phyloP scores from a whole-genome alignment of 331 rosid species.

The Erythrophleum ivorense region DNA sequence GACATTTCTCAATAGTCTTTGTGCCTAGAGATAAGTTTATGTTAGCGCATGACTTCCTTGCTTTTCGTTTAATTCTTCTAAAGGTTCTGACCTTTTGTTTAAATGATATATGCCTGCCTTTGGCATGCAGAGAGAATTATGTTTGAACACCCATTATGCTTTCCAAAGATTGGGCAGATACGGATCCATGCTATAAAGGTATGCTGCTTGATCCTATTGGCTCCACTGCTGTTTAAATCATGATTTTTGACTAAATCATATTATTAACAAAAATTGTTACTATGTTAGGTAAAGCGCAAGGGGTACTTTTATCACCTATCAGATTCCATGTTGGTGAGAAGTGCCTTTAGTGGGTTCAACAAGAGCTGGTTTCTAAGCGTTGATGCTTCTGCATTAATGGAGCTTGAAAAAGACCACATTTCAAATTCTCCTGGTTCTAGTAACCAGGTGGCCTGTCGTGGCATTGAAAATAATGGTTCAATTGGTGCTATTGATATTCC shows the following conservation, averaged over 20 bases:
- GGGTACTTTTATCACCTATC: slow-evolving; percentile 63
- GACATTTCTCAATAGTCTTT: background rate
- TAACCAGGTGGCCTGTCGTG: slow-evolving; percentile 28
- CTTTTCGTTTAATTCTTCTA: background rate
- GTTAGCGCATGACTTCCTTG: background rate
- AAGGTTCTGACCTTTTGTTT: slow-evolving; percentile 1
- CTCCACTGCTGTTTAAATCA: slow-evolving; percentile 7
- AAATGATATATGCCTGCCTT: slow-evolving; percentile 3
- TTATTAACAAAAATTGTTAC: background rate
- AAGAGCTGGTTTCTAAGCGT: slow-evolving; percentile 62
- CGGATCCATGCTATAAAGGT: slow-evolving; percentile 67
- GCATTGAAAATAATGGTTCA: slow-evolving; percentile 32
- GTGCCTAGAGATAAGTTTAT: background rate
- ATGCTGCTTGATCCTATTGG: slow-evolving; percentile 24
- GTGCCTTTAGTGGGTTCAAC: slow-evolving; percentile 49
- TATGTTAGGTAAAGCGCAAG: slow-evolving; percentile 57
- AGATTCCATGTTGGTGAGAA: slow-evolving; percentile 61
- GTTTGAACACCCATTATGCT: slow-evolving; percentile 60
- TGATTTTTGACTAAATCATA: slow-evolving; percentile 9
- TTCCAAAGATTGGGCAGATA: slow-evolving; percentile 60
- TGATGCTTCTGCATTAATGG: slow-evolving; percentile 59
- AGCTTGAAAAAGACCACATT: slow-evolving; percentile 35
- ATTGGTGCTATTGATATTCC: slow-evolving; percentile 28
- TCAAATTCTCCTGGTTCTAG: slow-evolving; percentile 35
- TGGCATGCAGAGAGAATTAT: slow-evolving; percentile 42